Evolutionary conservation across 2,329 filamentous ascomycete species (phyloP).

Genomic region (Allantophomopsis lycopodina): DNA sequence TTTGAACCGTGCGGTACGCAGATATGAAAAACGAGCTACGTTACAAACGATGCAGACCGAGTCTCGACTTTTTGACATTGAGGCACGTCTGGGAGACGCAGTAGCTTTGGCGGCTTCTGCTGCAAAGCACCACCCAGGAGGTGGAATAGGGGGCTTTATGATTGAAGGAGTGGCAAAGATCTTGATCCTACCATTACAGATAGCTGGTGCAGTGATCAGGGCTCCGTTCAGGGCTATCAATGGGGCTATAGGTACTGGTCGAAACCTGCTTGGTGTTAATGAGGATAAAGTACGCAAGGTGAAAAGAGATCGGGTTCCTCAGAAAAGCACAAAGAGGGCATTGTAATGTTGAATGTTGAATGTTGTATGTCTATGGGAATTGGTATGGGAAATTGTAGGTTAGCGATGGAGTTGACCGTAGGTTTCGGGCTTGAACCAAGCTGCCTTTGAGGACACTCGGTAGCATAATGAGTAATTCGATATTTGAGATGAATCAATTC

Average conservation of each 20-base stretch:
- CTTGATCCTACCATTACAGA: constrained; percentile 14
- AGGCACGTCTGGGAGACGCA: constrained; percentile 61
- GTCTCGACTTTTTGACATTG: constrained; percentile 56
- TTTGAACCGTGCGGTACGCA: constrained; percentile 73
- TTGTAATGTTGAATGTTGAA: background rate
- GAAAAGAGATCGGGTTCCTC: constrained; percentile 6
- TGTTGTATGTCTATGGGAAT: background rate
- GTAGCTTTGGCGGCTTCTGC: constrained; percentile 70
- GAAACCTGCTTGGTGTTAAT: constrained; percentile 9
- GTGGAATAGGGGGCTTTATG: constrained; percentile 7
- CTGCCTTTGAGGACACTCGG: too few relatives aligned
- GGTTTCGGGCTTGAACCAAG: too few relatives aligned
- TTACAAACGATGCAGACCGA: constrained; percentile 66
- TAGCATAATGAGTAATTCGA: too few relatives aligned
- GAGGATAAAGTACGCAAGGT: constrained; percentile 4
- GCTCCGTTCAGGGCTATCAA: constrained; percentile 12
- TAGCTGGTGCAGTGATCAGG: constrained; percentile 7
- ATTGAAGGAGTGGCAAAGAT: constrained; percentile 15
- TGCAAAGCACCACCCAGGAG: constrained; percentile 24
- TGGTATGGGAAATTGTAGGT: background rate
- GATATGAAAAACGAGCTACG: constrained; percentile 81
- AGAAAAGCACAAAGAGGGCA: constrained; percentile 1
- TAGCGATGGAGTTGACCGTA: background rate
- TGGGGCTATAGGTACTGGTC: constrained; percentile 7
- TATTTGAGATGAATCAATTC: too few relatives aligned